These are phyloP conservation scores for Backusella tarrabulga DNA, from an alignment of 192 early-diverging fungal genomes.

Conservation along the genomic window DNA sequence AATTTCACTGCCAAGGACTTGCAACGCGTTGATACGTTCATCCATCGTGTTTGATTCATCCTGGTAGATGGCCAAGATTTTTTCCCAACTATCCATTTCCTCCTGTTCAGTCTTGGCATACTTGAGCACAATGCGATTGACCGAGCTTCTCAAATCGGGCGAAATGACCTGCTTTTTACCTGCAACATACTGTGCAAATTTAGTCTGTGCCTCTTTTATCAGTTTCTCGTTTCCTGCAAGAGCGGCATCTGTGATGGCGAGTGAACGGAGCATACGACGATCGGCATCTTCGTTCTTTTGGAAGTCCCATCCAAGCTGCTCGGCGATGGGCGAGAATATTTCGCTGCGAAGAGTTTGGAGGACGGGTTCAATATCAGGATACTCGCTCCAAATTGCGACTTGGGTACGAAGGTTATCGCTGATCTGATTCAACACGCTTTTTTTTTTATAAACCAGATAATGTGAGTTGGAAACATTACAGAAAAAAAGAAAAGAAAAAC, in stretches of 20 bases:
- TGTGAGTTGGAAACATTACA: not conserved
- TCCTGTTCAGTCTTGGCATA: conserved; percentile 34
- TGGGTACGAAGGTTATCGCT: conserved; percentile 50
- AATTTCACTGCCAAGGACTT: conserved; percentile 49
- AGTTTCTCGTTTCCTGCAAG: conserved; percentile 52
- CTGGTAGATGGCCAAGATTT: conserved; percentile 42
- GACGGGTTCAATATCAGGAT: conserved; percentile 54
- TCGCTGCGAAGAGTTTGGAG: conserved; percentile 62
- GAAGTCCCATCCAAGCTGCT: conserved; percentile 76
- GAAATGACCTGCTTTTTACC: conserved; percentile 59
- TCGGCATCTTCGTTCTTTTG: conserved; percentile 55
- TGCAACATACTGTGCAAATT: conserved; percentile 54
- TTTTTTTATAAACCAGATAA: not conserved
- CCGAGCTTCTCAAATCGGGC: conserved; percentile 56
- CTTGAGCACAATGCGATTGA: conserved; percentile 60
- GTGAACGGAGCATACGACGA: conserved; percentile 55
- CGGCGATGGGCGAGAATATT: conserved; percentile 71
- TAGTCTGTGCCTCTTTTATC: conserved; percentile 47
- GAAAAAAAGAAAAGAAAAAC: not conserved
- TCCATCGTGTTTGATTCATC: conserved; percentile 46
- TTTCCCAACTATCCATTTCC: conserved; percentile 40
- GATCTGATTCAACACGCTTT: conserved; percentile 64
- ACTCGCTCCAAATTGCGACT: conserved; percentile 58
- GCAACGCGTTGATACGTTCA: conserved; percentile 59
- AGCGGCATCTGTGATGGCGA: conserved; percentile 62